These are phyloP conservation scores for Cystobasidium ongulense DNA, from an alignment of 768 basidiomycete genomes.

Conservation along the genomic window DNA sequence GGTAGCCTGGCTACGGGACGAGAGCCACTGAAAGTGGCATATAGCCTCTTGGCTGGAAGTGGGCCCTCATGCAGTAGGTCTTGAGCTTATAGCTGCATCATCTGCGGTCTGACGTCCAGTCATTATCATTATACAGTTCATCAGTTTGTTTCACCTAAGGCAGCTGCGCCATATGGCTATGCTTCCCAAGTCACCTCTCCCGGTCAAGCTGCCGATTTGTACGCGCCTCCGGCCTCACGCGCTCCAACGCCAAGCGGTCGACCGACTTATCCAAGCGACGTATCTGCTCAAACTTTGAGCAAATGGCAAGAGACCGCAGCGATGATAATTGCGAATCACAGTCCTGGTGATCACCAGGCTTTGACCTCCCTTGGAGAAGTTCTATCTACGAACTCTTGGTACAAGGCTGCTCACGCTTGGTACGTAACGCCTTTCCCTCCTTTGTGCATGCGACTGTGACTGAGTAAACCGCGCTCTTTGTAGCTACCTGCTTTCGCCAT, in stretches of 20 bases:
- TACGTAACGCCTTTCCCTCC: constrained; percentile 47
- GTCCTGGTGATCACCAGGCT: constrained; percentile 60
- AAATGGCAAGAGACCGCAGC: constrained; percentile 81
- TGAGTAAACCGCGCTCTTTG: constrained; percentile 11
- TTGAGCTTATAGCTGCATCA: neutral
- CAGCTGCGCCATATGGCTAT: neutral
- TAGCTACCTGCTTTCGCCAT: constrained; percentile 79
- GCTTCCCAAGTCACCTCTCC: neutral
- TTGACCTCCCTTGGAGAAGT: constrained; percentile 77
- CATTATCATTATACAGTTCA: constrained; percentile 61
- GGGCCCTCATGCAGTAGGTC: constrained; percentile 64
- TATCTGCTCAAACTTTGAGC: constrained; percentile 59
- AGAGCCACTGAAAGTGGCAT: constrained; percentile 69
- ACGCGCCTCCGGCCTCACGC: constrained; percentile 48
- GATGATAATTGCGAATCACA: constrained; percentile 65
- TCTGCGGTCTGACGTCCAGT: no score
- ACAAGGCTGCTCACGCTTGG: constrained; percentile 88
- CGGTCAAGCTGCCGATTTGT: neutral
- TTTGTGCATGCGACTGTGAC: neutral
- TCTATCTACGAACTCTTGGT: constrained; percentile 61
- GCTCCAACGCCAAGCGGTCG: constrained; percentile 46
- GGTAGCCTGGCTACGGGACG: constrained; percentile 50
- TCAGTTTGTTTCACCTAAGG: constrained; percentile 55
- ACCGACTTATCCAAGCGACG: constrained; percentile 39
- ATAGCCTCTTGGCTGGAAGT: constrained; percentile 75